A percentile compares a stretch with the other conserved stretches of the same genome.
Evolutionary conservation across 2,329 filamentous ascomycete genomes (phyloP).

Genomic region (Sarocladiaceae sp.): DNA sequence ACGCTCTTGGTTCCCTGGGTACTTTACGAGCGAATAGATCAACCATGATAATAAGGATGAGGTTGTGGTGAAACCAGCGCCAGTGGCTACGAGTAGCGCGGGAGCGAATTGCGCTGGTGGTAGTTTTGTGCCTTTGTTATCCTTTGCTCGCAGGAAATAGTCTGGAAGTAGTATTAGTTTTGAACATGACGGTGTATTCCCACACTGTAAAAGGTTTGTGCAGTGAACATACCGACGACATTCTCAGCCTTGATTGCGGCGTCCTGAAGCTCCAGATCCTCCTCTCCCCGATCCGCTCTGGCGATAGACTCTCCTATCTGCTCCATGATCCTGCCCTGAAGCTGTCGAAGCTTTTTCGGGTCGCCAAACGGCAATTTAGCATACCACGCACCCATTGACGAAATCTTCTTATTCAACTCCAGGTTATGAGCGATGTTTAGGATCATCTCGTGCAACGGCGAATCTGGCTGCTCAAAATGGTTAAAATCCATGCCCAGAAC

Average conservation of each 20-base stretch:
- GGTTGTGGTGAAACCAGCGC: conserved; percentile 58
- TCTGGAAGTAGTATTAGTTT: no score
- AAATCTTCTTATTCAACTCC: conserved; percentile 54
- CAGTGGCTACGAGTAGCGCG: conserved; percentile 41
- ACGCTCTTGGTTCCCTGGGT: conserved; percentile 51
- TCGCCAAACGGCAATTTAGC: conserved; percentile 53
- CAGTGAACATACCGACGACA: conserved; percentile 21
- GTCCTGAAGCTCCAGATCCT: conserved; percentile 39
- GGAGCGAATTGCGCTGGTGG: no score
- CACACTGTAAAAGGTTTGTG: no score
- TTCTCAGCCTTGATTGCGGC: conserved; percentile 45
- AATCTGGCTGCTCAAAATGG: conserved; percentile 39
- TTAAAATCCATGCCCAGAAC: conserved; percentile 41
- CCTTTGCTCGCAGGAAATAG: no score
- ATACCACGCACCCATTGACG: conserved; percentile 50
- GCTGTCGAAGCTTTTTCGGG: conserved; percentile 37
- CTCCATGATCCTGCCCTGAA: conserved; percentile 27
- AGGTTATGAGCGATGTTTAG: conserved; percentile 44
- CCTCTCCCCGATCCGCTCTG: conserved; percentile 31
- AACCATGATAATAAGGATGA: conserved; percentile 55
- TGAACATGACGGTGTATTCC: no score
- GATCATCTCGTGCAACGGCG: conserved; percentile 48
- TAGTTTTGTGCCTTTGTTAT: no score
- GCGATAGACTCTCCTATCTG: conserved; percentile 35
- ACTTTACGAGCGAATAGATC: conserved; percentile 47